phyloP scores from a whole-genome alignment of 2,329 filamentous ascomycete species.

The Penicillium sp. region DNA sequence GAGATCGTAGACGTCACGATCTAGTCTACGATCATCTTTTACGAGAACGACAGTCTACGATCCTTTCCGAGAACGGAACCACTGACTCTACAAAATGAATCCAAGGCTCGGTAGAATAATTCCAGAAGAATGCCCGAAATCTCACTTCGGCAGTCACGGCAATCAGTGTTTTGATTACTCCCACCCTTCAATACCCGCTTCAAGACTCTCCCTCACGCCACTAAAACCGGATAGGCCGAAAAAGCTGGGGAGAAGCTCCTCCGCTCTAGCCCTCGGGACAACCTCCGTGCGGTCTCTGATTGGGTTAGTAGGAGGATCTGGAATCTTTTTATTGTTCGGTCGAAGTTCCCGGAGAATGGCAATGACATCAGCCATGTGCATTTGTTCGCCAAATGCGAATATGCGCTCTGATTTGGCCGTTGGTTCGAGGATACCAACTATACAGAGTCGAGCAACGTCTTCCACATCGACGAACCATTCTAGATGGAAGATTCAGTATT shows the following conservation, averaged over 20 bases:
- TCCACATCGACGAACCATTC: conserved; percentile 49
- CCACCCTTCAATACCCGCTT: not conserved
- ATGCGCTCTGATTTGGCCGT: conserved; percentile 51
- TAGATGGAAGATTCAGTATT: conserved; percentile 18
- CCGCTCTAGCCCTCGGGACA: conserved; percentile 19
- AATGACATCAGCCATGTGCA: conserved; percentile 47
- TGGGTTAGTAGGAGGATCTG: conserved; percentile 20
- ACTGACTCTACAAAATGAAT: not conserved
- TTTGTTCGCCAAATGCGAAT: conserved; percentile 52
- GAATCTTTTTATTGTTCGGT: conserved; percentile 38
- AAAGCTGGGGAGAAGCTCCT: conserved; percentile 24
- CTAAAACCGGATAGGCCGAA: conserved; percentile 13
- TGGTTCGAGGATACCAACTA: conserved; percentile 51
- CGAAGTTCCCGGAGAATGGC: conserved; percentile 37
- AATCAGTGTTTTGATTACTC: not conserved
- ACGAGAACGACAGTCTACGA: too few species aligned
- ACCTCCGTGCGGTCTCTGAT: conserved; percentile 24
- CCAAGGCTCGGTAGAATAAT: not conserved
- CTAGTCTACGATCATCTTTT: too few species aligned
- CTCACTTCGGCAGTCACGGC: not conserved
- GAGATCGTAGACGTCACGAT: not conserved
- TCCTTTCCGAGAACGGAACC: not conserved
- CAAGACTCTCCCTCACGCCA: conserved; percentile 8
- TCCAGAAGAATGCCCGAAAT: too few species aligned
- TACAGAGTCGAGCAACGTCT: conserved; percentile 53